These are phyloP conservation scores for Cinnamomum micranthum DNA, from an alignment of 164 flowering plant genomes.

Conservation along the genomic window DNA sequence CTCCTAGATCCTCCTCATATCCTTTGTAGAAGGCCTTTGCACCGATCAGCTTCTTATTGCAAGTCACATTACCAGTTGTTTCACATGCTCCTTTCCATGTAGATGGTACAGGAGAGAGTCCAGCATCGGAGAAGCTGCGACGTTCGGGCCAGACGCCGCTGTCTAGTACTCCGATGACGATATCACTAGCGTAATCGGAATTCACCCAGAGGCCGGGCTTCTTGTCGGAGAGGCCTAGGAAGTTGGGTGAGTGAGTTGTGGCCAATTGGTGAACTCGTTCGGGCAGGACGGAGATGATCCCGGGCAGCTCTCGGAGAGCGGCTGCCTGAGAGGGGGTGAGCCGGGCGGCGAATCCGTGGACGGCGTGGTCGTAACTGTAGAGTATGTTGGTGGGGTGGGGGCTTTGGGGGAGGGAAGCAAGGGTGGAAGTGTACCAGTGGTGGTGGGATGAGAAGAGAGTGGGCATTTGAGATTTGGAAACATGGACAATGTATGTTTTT, in stretches of 20 bases:
- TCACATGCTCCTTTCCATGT: constrained; percentile 68
- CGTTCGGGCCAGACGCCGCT: constrained; percentile 88
- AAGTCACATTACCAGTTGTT: constrained; percentile 38
- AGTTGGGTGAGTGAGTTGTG: constrained; percentile 74
- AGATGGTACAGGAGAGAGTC: constrained; percentile 42
- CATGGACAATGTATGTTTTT: constrained; percentile 26
- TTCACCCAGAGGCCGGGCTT: constrained; percentile 64
- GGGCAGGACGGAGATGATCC: constrained; percentile 49
- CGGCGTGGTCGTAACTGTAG: constrained; percentile 29
- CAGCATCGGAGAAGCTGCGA: constrained; percentile 58
- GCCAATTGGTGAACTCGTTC: constrained; percentile 50
- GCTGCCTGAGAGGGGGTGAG: constrained; percentile 54
- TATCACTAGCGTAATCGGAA: constrained; percentile 59
- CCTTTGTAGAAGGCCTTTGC: constrained; percentile 63
- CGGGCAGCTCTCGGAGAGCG: constrained; percentile 36
- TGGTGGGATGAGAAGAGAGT: constrained; percentile 10
- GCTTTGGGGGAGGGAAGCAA: constrained; percentile 13
- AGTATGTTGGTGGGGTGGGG: constrained; percentile 15
- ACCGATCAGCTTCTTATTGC: constrained; percentile 75
- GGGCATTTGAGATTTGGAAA: constrained; percentile 23
- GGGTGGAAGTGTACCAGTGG: constrained; percentile 25
- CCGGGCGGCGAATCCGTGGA: constrained; percentile 81
- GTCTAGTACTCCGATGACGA: constrained; percentile 74
- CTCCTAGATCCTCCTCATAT: constrained; percentile 28
- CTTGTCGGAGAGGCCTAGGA: constrained; percentile 50